A percentile compares a stretch with the other conserved stretches of the same genome.
phyloP scores from a whole-genome alignment of 257 asterid species.

The Nicotiana otophora region DNA sequence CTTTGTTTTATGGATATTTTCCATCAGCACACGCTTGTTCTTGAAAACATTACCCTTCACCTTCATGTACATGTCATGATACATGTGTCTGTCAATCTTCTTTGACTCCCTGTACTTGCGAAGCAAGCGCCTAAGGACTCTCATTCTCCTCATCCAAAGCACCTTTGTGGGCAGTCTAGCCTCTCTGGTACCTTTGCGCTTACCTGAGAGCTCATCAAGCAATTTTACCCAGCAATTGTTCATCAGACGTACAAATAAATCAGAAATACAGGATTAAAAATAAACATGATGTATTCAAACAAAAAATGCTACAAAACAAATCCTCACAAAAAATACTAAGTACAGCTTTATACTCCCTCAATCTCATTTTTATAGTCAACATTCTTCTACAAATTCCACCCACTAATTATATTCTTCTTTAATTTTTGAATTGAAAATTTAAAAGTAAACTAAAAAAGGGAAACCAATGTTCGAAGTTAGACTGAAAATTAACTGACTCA shows the following conservation, averaged over 20 bases:
- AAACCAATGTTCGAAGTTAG: neutral
- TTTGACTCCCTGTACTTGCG: conserved; percentile 11
- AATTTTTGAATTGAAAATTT: neutral
- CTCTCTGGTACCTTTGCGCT: conserved; percentile 13
- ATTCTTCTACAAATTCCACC: neutral
- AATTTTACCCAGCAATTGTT: neutral
- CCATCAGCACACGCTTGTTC: conserved; percentile 15
- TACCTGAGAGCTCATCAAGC: neutral
- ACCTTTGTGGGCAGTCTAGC: conserved; percentile 9
- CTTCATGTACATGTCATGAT: conserved; percentile 11
- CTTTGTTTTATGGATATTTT: conserved; percentile 5
- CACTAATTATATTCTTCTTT: neutral
- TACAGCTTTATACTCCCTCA: neutral
- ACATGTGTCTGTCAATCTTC: conserved; percentile 11
- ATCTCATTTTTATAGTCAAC: neutral
- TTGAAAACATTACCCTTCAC: conserved; percentile 10
- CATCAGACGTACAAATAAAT: neutral
- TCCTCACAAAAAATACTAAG: neutral
- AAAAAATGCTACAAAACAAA: neutral
- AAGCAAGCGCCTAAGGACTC: conserved; percentile 10
- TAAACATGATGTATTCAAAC: neutral
- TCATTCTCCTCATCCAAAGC: conserved; percentile 13
- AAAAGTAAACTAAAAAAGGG: no score
- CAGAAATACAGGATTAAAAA: neutral
- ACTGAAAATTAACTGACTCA: neutral